A percentile compares a stretch with the other conserved stretches of the same genome.
Evolutionary conservation across 768 basidiomycete species (phyloP).

Genomic region (Suillus sp.): DNA sequence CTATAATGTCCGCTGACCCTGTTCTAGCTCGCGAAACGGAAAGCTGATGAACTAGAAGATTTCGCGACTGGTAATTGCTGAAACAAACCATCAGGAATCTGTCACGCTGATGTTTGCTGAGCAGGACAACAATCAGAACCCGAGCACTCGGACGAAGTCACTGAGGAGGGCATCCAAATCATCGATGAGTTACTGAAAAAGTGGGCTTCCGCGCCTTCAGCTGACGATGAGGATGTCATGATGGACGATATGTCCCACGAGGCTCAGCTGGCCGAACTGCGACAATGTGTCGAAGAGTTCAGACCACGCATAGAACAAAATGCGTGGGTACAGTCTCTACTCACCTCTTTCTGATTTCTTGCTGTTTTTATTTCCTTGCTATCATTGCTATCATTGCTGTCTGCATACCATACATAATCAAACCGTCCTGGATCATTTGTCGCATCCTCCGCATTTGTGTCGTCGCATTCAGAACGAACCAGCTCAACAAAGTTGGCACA

Average conservation of each 20-base stretch:
- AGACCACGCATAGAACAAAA: constrained; percentile 74
- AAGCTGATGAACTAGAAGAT: constrained; percentile 90
- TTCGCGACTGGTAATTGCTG: constrained; percentile 55
- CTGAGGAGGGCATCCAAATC: constrained; percentile 77
- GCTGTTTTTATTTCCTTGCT: not conserved
- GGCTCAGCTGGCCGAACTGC: constrained; percentile 48
- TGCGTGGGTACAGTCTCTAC: constrained; percentile 69
- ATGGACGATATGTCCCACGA: constrained; percentile 49
- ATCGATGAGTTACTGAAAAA: constrained; percentile 75
- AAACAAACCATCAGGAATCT: not conserved
- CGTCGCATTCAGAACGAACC: not conserved
- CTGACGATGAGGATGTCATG: constrained; percentile 46
- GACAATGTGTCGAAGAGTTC: constrained; percentile 63
- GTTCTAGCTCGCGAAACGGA: constrained; percentile 80
- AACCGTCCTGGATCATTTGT: not conserved
- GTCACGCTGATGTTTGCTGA: constrained; percentile 7
- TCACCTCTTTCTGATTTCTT: constrained; percentile 41
- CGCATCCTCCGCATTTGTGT: not conserved
- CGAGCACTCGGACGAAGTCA: constrained; percentile 57
- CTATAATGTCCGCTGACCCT: not conserved
- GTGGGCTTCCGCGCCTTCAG: constrained; percentile 53
- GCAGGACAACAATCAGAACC: constrained; percentile 36
- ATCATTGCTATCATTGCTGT: constrained; percentile 4
- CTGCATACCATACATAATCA: constrained; percentile 11
- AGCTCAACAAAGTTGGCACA: no score